Evolutionary conservation across 371 early-diverging fungal genomes (phyloP).

Genomic region (Mortierella sp.): DNA sequence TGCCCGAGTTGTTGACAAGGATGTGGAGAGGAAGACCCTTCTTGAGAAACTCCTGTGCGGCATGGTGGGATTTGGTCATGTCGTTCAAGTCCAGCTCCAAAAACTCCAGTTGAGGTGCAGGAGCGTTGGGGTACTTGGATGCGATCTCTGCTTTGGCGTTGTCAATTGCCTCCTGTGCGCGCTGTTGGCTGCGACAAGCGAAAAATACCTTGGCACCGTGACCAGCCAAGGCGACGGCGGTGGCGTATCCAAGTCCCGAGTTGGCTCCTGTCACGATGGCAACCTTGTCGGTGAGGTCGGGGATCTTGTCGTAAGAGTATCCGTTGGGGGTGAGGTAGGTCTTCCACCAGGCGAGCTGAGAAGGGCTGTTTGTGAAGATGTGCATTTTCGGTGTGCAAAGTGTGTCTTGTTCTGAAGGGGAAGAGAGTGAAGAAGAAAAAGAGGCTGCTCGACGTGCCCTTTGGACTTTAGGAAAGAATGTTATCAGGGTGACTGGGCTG

Average conservation of each 20-base stretch:
- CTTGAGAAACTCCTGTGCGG: constrained; percentile 65
- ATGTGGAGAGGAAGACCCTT: constrained; percentile 65
- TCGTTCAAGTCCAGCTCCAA: constrained; percentile 71
- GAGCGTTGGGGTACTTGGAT: not conserved
- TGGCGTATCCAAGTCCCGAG: constrained; percentile 74
- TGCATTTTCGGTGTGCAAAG: not conserved
- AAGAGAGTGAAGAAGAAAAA: not conserved
- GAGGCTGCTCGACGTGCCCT: no score
- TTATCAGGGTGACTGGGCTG: no score
- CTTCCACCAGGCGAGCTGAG: not conserved
- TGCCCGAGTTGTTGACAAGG: constrained; percentile 77
- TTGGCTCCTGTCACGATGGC: constrained; percentile 82
- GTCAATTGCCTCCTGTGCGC: constrained; percentile 61
- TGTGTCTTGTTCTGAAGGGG: not conserved
- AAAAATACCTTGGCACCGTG: constrained; percentile 70
- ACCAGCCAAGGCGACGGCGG: constrained; percentile 68
- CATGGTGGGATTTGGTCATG: constrained; percentile 63
- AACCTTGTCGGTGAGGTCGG: constrained; percentile 70
- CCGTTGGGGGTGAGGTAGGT: not conserved
- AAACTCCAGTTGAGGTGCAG: constrained; percentile 61
- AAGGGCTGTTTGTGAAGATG: not conserved
- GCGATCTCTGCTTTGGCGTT: constrained; percentile 65
- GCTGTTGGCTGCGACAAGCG: constrained; percentile 68
- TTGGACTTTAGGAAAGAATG: no score
- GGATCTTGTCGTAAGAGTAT: constrained; percentile 60